Base-by-base conservation (phyloP, 768 basidiomycete species). In the Crucibulum laeve region DNA sequence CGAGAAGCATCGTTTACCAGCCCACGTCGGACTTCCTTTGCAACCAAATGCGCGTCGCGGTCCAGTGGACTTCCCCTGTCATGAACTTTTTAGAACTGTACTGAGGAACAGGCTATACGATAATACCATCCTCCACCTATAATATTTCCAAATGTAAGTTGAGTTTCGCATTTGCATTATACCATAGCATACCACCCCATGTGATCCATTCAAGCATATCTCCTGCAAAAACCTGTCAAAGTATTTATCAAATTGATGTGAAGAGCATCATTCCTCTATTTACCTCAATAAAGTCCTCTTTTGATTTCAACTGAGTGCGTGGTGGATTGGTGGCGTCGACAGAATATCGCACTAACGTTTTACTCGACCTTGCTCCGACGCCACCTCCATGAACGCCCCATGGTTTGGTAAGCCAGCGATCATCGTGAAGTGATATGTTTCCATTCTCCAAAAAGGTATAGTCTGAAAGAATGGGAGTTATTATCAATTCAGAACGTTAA, bases 311-410 rank as follows among this genome's bases (percentile, higher is more conserved):
- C 5, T 43, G 17, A 42, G 54, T 44, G n/a, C 58, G 54, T 18
- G 54, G 50, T 21, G 54, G 53, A 36, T 57, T 53, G 14, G 33
- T 38, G 5, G 47, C 42, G 18, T 53, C 49, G 15, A 45, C 40
- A 36, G 55, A 53, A 38, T 49, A 51, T 37, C 49, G 48, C 8
- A 59, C 48, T 2, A 63, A 47, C 7, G 54, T 54, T 46, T 61
- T 61, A 17, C 42, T 52, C 7, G 58, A 59, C 15, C 61, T 49
- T 18, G 45, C 36, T 4, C 59, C 58, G 23, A 57, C 53, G 23
- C 57, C 56, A 11, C 61, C 61, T 37, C 59, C 61, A 43, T 63
- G 57, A n/a, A 63, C 61, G 30, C 61, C 61, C 61, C 61, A 63
- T n/a, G 61, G 61, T 42, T 60, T 61, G 7, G 61, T 63, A 33